These are phyloP conservation scores for Volvariella volvacea DNA, from an alignment of 1,284 basidiomycete genomes.

Conservation along the genomic window DNA sequence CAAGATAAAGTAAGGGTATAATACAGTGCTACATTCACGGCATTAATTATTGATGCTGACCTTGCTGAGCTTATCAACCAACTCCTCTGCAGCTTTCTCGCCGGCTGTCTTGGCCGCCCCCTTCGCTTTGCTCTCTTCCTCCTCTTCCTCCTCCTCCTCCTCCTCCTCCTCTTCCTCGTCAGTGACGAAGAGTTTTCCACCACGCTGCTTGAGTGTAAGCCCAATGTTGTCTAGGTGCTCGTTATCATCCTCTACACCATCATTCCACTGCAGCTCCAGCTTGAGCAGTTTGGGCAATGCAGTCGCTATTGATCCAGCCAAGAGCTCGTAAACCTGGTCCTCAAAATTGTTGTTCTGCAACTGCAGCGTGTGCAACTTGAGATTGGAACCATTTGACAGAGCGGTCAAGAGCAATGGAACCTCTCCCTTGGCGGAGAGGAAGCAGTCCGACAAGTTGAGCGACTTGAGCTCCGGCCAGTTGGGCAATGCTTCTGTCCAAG, in stretches of 20 bases:
- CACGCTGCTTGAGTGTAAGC: constrained; percentile 63
- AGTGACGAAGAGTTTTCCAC: constrained; percentile 48
- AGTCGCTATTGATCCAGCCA: constrained; percentile 60
- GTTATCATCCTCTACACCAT: constrained; percentile 70
- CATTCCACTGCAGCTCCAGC: constrained; percentile 87
- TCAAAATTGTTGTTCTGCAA: constrained; percentile 92
- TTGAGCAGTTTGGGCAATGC: constrained; percentile 53
- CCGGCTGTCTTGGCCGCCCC: constrained; percentile 17
- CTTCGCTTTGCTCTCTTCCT: constrained; percentile 38
- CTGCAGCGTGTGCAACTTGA: constrained; percentile 68
- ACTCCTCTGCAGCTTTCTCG: constrained; percentile 40
- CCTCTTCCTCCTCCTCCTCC: constrained; percentile 55
- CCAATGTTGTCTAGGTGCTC: constrained; percentile 63
- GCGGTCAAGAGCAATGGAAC: constrained; percentile 59
- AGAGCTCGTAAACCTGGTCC: constrained; percentile 55
- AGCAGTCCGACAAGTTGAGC: constrained; percentile 91
- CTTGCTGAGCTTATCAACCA: constrained; percentile 57
- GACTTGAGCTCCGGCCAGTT: constrained; percentile 69
- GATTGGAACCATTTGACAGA: constrained; percentile 68
- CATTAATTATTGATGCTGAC: constrained; percentile 31
- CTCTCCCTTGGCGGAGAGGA: constrained; percentile 68
- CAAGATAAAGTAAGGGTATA: no score
- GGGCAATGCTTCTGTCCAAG: constrained; percentile 68
- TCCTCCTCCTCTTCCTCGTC: constrained; percentile 82
- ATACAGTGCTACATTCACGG: no score